Percentiles rank a stretch among this genome's conserved stretches.
Conservation (phyloP, 2,329 filamentous ascomycete genomes). For the Ophiocordyceps unilateralis region DNA sequence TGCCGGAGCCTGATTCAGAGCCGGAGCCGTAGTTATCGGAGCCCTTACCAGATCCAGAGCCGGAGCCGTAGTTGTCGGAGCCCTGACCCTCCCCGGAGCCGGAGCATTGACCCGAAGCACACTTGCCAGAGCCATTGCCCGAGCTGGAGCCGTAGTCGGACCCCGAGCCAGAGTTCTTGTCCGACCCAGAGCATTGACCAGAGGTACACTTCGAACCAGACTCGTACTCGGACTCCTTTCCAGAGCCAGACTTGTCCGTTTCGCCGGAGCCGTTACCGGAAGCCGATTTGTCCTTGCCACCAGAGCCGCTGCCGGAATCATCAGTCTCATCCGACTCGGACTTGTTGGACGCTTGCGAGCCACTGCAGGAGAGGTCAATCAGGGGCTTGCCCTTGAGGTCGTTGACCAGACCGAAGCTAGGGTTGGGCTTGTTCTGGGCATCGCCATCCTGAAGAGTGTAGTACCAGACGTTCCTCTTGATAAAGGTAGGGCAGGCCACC, state of each 20-base stretch:
- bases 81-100: slow-evolving; percentile 1
- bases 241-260: slow-evolving; percentile 1
- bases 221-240: neutral
- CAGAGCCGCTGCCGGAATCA: too few species aligned
- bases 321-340: neutral
- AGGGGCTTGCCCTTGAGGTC: slow-evolving; percentile 35
- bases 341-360: too few species aligned
- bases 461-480: slow-evolving; percentile 54
- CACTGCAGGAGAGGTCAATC: slow-evolving; percentile 49
- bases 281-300: neutral
- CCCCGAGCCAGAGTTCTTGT: neutral
- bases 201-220: slow-evolving; percentile 6
- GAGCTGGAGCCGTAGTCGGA: neutral
- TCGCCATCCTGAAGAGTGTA: slow-evolving; percentile 56
- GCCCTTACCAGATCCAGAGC: slow-evolving; percentile 5
- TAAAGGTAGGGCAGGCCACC: slow-evolving; percentile 56
- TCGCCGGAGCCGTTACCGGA: neutral
- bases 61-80: neutral
- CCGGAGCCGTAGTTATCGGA: slow-evolving; percentile 4
- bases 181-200: slow-evolving; percentile 6
- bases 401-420: slow-evolving; percentile 55
- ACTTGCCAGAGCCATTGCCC: neutral
- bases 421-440: slow-evolving; percentile 37
- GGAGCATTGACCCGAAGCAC: slow-evolving; percentile 10
- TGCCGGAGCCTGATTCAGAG: slow-evolving; percentile 8